Evolutionary conservation across 345 rosid species (phyloP).

Genomic region (Syzygium oleosum): DNA sequence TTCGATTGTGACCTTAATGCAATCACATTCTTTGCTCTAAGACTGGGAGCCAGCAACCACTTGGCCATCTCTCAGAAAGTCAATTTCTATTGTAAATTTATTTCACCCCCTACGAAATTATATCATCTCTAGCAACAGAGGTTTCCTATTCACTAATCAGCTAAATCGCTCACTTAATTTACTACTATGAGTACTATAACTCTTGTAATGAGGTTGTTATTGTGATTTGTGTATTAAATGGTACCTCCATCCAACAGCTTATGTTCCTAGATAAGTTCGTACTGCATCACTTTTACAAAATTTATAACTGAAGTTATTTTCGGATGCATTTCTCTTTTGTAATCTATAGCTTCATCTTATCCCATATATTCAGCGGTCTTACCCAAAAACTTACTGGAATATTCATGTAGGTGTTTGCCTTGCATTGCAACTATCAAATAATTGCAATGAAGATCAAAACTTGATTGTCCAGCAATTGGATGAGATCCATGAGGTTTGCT

Average conservation of each 20-base stretch:
- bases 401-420: slow-evolving; percentile 57
- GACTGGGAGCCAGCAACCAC: neutral
- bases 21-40: neutral
- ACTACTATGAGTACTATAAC: neutral
- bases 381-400: neutral
- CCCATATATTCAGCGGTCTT: neutral
- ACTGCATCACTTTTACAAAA: neutral
- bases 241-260: neutral
- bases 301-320: neutral
- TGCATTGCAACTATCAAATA: slow-evolving; percentile 49
- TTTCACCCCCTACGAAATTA: neutral
- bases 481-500: slow-evolving; percentile 62
- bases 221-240: neutral
- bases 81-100: neutral
- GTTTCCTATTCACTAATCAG: neutral
- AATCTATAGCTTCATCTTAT: neutral
- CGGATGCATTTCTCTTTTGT: neutral
- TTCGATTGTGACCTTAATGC: neutral
- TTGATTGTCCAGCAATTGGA: slow-evolving; percentile 36
- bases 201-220: neutral
- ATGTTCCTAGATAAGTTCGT: neutral
- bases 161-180: neutral
- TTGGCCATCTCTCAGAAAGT: neutral
- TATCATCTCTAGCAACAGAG: neutral
- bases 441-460: slow-evolving; percentile 25